These are phyloP conservation scores for Lepiota venenata DNA, from an alignment of 768 basidiomycete species.

Conservation along the genomic window DNA sequence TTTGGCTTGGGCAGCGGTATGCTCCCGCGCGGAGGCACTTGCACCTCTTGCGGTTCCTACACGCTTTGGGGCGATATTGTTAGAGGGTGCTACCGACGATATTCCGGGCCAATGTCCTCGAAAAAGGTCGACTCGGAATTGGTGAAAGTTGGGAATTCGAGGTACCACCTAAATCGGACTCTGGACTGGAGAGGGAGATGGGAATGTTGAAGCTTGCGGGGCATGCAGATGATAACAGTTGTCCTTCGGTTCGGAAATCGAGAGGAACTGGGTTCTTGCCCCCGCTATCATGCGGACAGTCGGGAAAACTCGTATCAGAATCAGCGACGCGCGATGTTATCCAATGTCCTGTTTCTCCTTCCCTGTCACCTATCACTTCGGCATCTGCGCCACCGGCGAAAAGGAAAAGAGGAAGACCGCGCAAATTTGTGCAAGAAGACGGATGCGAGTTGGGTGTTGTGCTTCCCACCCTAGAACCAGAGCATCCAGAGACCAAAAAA, in stretches of 20 bases:
- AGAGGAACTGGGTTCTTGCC: background rate
- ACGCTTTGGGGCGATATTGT: conserved; percentile 70
- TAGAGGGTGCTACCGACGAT: conserved; percentile 56
- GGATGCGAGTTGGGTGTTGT: no score
- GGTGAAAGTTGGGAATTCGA: background rate
- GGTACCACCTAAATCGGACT: no score
- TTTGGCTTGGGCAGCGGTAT: conserved; percentile 21
- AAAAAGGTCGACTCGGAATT: conserved; percentile 13
- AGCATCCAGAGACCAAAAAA: background rate
- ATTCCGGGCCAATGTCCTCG: conserved; percentile 25
- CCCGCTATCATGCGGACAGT: no score
- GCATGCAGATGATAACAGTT: no score
- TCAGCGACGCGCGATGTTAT: no score
- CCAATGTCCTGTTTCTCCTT: no score
- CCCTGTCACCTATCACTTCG: no score
- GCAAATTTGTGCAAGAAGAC: no score
- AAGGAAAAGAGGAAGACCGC: no score
- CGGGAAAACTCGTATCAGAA: no score
- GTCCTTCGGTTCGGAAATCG: background rate
- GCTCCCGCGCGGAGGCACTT: conserved; percentile 63
- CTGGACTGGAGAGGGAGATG: background rate
- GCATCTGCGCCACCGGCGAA: no score
- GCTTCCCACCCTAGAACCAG: no score
- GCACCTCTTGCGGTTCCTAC: conserved; percentile 48
- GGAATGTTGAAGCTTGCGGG: background rate